Percentiles rank a stretch among this genome's conserved stretches.
These are phyloP conservation scores for Mortierella polycephala DNA, from an alignment of 371 early-diverging fungal genomes.

Conservation along the genomic window DNA sequence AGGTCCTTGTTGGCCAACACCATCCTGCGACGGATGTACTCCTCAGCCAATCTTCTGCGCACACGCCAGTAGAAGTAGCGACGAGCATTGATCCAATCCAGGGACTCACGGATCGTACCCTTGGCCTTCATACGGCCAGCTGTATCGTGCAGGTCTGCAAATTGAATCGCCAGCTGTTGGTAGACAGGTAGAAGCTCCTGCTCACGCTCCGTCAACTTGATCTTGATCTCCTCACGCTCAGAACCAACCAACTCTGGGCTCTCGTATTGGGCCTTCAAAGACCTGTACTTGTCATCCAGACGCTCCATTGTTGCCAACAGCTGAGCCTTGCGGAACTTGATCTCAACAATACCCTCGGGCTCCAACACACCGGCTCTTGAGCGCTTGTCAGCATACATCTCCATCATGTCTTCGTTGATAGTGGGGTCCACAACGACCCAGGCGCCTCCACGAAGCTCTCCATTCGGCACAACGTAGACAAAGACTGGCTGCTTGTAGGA, in stretches of 20 bases:
- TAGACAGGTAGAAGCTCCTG: conserved; percentile 89
- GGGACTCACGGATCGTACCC: conserved; percentile 83
- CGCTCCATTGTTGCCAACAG: conserved; percentile 93
- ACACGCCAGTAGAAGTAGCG: conserved; percentile 95
- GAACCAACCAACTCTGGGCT: conserved; percentile 59
- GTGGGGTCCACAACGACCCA: conserved; percentile 99
- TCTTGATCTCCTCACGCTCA: conserved; percentile 73
- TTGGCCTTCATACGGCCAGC: conserved; percentile 97
- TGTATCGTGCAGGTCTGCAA: conserved; percentile 97
- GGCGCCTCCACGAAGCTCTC: conserved; percentile 99
- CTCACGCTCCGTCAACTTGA: conserved; percentile 82
- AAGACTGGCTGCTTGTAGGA: conserved; percentile 97
- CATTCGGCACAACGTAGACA: conserved; percentile 95
- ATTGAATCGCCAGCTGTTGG: conserved; percentile 94
- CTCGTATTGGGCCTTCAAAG: conserved; percentile 74
- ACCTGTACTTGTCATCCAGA: conserved; percentile 80
- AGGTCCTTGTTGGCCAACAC: conserved; percentile 54
- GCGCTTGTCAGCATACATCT: conserved; percentile 95
- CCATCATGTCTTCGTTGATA: conserved; percentile 98
- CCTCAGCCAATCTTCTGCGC: conserved; percentile 81
- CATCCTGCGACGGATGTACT: conserved; percentile 73
- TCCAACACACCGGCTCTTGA: conserved; percentile 97
- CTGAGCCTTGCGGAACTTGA: conserved; percentile 97
- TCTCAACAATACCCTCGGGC: conserved; percentile 98
- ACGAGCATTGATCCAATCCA: conserved; percentile 88